Base-by-base conservation (phyloP, 2,329 filamentous ascomycete species). In the Periconia macrospinosa region DNA sequence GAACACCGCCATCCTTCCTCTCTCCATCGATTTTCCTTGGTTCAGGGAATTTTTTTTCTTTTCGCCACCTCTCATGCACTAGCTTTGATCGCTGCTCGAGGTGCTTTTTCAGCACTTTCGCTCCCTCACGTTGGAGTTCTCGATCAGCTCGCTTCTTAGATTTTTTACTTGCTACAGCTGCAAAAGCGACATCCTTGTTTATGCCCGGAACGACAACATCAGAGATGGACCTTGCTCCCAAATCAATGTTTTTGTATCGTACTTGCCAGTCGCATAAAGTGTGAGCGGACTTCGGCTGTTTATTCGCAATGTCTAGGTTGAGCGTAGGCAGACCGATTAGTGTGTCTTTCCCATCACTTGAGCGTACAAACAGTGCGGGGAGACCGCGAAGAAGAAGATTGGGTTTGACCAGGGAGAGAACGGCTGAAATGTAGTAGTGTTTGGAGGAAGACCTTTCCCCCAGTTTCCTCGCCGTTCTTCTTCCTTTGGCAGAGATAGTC, bases 161-260 rank as follows among this genome's bases (percentile, higher is more conserved):
- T 27, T 8, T 27, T 27, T 27, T 27, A 5, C 5, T 27, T 8
- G 23, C 23, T 5, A 8, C 23, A 27, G 23, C 23, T 37, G 33
- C 41, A 19, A 42, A n/a, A 19, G 11, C 20, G 11, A 15, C 13
- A 13, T 46, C 30, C 13, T 46, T 15, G 17, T 6, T 17, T 3
- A 47, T 40, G 10, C n/a, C 47, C 18, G 35, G 40, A 15, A 30
- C 13, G 15, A 48, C 23, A 3, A 49, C 20, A 1, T 53, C 46
- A 8, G 7, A 11, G 15, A 49, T 23, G 1, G n/a, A 5, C 1
- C 40, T 43, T 13, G 23, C 6, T 2, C 41, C 52, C 5, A 30
- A 18, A 17, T 54, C 47, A 17, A 54, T 41, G 11, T 45, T 44
- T 19, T 55, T 55, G 45, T 55, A 55, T 5, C 41, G 45, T 7